Base-by-base conservation (phyloP, 169 alveolate species). In the Amoebophrya sp. region DNA sequence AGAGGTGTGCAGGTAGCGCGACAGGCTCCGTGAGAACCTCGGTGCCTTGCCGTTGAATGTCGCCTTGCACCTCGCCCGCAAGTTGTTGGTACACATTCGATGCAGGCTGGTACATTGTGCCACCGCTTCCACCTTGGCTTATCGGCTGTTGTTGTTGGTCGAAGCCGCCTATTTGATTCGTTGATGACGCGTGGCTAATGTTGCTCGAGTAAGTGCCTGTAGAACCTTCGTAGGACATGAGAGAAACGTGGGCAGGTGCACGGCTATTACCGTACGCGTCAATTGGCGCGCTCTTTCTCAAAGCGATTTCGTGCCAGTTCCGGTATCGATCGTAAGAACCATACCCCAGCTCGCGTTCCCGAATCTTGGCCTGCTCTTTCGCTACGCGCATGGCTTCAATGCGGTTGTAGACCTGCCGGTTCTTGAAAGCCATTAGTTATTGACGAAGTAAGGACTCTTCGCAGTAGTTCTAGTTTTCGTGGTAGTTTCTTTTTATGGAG, bases 321-420 rank as follows among this genome's bases (percentile, higher is more conserved):
- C 83, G 83, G 26, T 65, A 65, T 36, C 76, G 76, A 10, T 53
- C 76, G 76, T 14, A 53, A 23, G 76, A 53, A 10, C 23, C 76
- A 10, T 23, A 23, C 76, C 23, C 76, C 76, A 23, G 23, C 76
- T 10, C n/a, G n/a, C n/a, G n/a, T n/a, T n/a, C n/a, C 39, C 83
- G 83, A 6, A 26, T 6, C 83, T 65, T 65, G 38, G 83, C 83
- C 83, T 65, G 83, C 83, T 65, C 83, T 18, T 65, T 65, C 36
- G 83, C 83, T 6, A 65, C 83, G 36, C 83, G 83, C 83, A 65
- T 65, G 38, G 83, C 83, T 36, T 65, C 83, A 36, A 65, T 65
- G 36, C 83, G 83, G 83, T 65, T 65, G 83, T 65, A 65, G 36
- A n/a, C n/a, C n/a, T n/a, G n/a, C n/a, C n/a, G n/a, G n/a, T n/a